phyloP scores from a whole-genome alignment of 1,284 basidiomycete species.

The Phellinidium pouzarii region DNA sequence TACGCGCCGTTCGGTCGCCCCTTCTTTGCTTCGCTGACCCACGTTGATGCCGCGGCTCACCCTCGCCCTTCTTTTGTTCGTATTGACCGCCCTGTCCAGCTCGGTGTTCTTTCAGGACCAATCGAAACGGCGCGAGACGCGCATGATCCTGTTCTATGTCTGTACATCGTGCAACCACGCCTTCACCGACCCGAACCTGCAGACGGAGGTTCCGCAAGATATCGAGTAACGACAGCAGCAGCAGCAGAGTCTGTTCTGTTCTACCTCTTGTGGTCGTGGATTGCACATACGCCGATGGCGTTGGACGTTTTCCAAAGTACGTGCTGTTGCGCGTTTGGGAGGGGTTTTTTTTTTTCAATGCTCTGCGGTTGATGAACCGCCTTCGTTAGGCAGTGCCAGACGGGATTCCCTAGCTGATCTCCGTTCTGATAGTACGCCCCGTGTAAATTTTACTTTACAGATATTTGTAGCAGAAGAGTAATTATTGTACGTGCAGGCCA shows the following conservation, averaged over 20 bases:
- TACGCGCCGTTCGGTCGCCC: constrained; percentile 18
- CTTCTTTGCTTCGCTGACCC: constrained; percentile 6
- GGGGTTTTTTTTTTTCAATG: too few species aligned
- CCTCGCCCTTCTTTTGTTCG: neutral
- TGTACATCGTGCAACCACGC: constrained; percentile 80
- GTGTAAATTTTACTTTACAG: too few species aligned
- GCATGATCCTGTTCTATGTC: constrained; percentile 90
- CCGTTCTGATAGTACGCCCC: too few species aligned
- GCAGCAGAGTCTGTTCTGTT: neutral
- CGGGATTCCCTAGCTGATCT: too few species aligned
- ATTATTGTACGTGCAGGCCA: too few species aligned
- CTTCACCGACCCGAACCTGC: constrained; percentile 60
- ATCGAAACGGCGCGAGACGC: constrained; percentile 86
- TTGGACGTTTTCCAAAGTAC: neutral
- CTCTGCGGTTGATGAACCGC: too few species aligned
- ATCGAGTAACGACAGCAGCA: neutral
- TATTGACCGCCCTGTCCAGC: constrained; percentile 33
- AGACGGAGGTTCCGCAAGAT: constrained; percentile 1
- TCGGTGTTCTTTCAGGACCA: constrained; percentile 93
- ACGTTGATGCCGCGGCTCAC: neutral
- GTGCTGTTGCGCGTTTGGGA: too few species aligned
- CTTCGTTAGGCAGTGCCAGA: too few species aligned
- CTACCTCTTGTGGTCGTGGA: neutral
- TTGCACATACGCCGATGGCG: neutral
- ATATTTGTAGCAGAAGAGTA: too few species aligned